Evolutionary conservation across 768 basidiomycete genomes (phyloP), one percentile per base, ranked within the genome.

Genomic region (Exsudoporus frostii): DNA sequence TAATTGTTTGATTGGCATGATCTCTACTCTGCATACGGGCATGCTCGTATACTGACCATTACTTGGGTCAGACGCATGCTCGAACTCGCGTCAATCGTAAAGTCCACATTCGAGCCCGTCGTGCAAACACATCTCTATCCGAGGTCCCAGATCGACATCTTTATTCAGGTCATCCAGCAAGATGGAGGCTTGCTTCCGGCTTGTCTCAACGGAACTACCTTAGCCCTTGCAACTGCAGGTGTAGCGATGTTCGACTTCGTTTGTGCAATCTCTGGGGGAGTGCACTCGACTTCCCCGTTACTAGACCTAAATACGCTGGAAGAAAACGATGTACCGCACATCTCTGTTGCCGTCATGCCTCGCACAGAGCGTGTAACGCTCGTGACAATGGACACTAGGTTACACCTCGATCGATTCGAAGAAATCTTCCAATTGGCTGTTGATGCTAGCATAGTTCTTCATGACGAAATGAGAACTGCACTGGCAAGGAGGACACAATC

Each of bases 101-200:
- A 92, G 73, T 86, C 91, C 29, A 98, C 97, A 0, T 98, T 99
- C 66, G 96, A 98, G 66, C 93, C 95, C 38, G 92, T 96, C 50
- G 82, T 99, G 22, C 90, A 93, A 67, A 88, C 90, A 7, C 80
- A 79, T 55, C 80, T 99, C 43, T 98, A 97, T 72, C 96, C 96
- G 20, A 86, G 97, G 45, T 90, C 90, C 32, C 86, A 94, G 68
- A 97, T 99, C 68, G 92, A 96, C 72, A 86, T 99, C 55, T 90
- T 86, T 70, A 79, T 99, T 7, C 93, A 96, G 69, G 86, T 99
- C 27, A 74, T 97, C 36, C 91, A 97, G 60, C 90, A 94, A 66
- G 97, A 99, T 63, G 97, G 97, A 37, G 91, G 91, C 0, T 76
- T 98, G 38, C 79, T 98, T 22, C 88, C 91, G 51, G 85, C 95